phyloP scores from a whole-genome alignment of 306 rosid species.

The Castanea crenata region DNA sequence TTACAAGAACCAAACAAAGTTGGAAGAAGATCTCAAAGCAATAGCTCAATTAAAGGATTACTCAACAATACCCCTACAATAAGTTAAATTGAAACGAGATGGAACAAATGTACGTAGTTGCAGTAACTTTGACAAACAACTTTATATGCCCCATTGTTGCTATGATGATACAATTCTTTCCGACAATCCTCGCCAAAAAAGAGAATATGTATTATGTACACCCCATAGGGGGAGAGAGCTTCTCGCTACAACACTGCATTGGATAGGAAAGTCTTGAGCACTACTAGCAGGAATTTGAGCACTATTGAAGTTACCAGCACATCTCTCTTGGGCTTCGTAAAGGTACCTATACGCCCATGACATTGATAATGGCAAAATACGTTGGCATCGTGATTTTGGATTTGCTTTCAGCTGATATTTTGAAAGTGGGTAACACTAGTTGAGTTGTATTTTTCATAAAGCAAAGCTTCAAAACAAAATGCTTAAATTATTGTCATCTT shows the following conservation, averaged over 20 bases:
- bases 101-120: constrained; percentile 5
- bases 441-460: no score
- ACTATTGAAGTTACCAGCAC: constrained; percentile 30
- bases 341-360: constrained; percentile 21
- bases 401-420: no score
- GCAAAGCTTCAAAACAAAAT: no score
- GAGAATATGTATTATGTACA: background rate
- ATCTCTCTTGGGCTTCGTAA: constrained; percentile 27
- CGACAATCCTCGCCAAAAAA: constrained; percentile 26
- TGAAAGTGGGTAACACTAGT: no score
- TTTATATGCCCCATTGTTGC: constrained; percentile 32
- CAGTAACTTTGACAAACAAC: constrained; percentile 14
- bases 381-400: background rate
- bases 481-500: no score
- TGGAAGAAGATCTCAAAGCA: no score
- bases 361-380: background rate
- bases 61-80: background rate
- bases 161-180: constrained; percentile 20
- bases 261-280: constrained; percentile 39
- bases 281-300: constrained; percentile 6
- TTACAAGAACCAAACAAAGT: no score
- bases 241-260: constrained; percentile 19
- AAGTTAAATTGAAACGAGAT: constrained; percentile 6
- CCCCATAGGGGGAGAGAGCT: constrained; percentile 25
- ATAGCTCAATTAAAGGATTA: background rate